These are phyloP conservation scores for Thraustotheca clavata DNA, from an alignment of 352 stramenopile genomes.

Conservation along the genomic window DNA sequence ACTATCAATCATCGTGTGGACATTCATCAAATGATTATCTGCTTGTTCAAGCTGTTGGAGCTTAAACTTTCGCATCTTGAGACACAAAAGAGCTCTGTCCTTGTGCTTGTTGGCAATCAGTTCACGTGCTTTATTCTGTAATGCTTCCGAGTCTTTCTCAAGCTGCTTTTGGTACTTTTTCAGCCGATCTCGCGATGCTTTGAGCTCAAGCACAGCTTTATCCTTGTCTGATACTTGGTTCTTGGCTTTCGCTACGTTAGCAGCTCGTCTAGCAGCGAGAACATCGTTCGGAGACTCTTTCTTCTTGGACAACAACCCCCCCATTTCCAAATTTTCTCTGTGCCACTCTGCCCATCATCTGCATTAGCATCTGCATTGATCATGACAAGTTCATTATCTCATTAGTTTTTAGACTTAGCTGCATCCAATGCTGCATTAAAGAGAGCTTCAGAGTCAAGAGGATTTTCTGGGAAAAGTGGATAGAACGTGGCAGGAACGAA, in stretches of 20 bases:
- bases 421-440: background rate
- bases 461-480: constrained; percentile 12
- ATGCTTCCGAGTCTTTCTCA: constrained; percentile 68
- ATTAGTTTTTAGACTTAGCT: no score
- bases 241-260: constrained; percentile 5
- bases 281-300: background rate
- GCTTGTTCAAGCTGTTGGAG: constrained; percentile 82
- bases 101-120: constrained; percentile 40
- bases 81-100: constrained; percentile 75
- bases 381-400: background rate
- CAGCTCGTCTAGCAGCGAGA: background rate
- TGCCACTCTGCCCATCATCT: no score
- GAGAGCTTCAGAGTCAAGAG: constrained; percentile 1
- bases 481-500: constrained; percentile 14
- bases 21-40: constrained; percentile 77
- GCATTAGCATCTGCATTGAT: background rate
- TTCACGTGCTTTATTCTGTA: constrained; percentile 70
- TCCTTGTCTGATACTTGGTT: constrained; percentile 80
- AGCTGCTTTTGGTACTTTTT: constrained; percentile 77
- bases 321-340: constrained; percentile 16
- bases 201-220: constrained; percentile 82
- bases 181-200: constrained; percentile 81
- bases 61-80: constrained; percentile 88
- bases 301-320: constrained; percentile 17
- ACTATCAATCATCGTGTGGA: constrained; percentile 79